These are phyloP conservation scores for Brassica carinata DNA, from an alignment of 345 rosid genomes.

Conservation along the genomic window DNA sequence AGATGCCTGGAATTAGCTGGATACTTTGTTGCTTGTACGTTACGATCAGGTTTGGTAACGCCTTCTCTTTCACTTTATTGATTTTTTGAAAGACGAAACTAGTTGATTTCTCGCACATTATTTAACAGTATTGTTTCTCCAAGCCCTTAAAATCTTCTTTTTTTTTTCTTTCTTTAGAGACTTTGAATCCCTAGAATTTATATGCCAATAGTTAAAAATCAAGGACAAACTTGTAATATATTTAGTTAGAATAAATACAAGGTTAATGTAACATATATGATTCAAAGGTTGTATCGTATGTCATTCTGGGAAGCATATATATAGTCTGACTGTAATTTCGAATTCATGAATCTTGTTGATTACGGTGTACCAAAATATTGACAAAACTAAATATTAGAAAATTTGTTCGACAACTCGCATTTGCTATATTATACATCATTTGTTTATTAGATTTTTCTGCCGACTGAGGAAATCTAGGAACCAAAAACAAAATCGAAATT, in stretches of 20 bases:
- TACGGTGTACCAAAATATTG: not conserved
- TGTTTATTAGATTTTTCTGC: constrained; percentile 10
- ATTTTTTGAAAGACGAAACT: not conserved
- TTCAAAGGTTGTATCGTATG: not conserved
- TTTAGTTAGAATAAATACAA: not conserved
- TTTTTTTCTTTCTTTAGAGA: not conserved
- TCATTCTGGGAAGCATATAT: not conserved
- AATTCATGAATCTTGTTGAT: not conserved
- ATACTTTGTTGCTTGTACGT: constrained; percentile 24
- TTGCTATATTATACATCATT: not conserved
- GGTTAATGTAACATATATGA: not conserved
- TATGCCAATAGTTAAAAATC: not conserved
- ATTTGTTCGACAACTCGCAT: not conserved
- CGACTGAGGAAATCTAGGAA: constrained; percentile 27
- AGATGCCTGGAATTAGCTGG: constrained; percentile 21
- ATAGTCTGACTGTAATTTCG: not conserved
- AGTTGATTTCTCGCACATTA: not conserved
- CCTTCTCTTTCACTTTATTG: not conserved
- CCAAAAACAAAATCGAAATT: not conserved
- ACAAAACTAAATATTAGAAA: not conserved
- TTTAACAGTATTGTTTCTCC: not conserved
- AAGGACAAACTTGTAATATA: not conserved
- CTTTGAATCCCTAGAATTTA: not conserved
- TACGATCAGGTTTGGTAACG: constrained; percentile 14
- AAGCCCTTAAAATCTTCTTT: not conserved